phyloP scores from a whole-genome alignment of 257 asterid genomes.

The Knoxia roxburghii region DNA sequence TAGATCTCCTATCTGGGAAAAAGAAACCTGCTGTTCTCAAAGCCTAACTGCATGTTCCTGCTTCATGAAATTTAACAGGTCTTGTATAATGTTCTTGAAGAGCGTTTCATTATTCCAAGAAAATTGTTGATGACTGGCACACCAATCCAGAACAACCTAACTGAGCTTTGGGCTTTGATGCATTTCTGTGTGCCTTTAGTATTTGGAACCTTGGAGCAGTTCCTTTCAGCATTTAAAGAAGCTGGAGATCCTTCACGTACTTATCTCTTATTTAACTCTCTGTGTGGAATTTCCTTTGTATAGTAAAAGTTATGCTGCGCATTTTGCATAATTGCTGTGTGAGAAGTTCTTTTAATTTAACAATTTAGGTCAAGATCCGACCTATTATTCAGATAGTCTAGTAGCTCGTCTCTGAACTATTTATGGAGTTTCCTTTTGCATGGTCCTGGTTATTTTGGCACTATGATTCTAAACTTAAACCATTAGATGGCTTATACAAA shows the following conservation, averaged over 20 bases:
- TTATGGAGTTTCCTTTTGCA: neutral
- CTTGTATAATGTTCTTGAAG: slow-evolving; percentile 56
- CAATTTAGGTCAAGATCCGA: neutral
- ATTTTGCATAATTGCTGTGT: neutral
- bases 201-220: slow-evolving; percentile 75
- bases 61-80: slow-evolving; percentile 44
- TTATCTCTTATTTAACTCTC: slow-evolving; percentile 16
- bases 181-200: slow-evolving; percentile 79
- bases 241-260: slow-evolving; percentile 81
- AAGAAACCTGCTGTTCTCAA: neutral
- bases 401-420: neutral
- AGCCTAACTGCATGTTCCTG: neutral
- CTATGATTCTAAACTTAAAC: neutral
- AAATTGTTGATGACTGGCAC: slow-evolving; percentile 95
- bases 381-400: neutral
- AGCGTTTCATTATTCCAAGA: slow-evolving; percentile 72
- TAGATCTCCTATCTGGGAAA: neutral
- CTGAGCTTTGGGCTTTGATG: slow-evolving; percentile 94
- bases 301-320: neutral
- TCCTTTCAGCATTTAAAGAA: slow-evolving; percentile 70
- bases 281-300: slow-evolving; percentile 2
- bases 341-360: neutral
- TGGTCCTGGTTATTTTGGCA: neutral
- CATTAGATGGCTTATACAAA: neutral
- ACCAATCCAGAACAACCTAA: slow-evolving; percentile 86